A percentile compares a stretch with the other conserved stretches of the same genome.
Conservation (phyloP, 352 stramenopile species). For the Phytophthora boehmeriae region DNA sequence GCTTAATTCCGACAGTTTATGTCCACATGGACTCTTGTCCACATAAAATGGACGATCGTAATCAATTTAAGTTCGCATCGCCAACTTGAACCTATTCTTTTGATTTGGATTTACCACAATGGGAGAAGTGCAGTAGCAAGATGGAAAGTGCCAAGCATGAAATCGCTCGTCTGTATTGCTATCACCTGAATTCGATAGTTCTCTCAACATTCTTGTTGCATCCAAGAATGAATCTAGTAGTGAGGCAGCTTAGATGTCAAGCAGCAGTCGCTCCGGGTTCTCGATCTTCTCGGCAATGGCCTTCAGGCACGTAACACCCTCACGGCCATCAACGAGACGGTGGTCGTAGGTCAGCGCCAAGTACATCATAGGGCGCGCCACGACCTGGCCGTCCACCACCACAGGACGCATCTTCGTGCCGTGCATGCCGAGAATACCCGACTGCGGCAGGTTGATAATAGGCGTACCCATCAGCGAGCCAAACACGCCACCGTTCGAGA, state of each 20-base stretch:
- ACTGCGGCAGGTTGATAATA: slow-evolving; percentile 99
- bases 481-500: slow-evolving; percentile 95
- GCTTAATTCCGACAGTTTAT: not conserved
- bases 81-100: not conserved
- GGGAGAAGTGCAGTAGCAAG: too few relatives aligned
- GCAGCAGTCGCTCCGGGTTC: slow-evolving; percentile 94
- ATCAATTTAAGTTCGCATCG: not conserved
- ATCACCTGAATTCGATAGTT: not conserved
- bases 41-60: not conserved
- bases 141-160: too few relatives aligned
- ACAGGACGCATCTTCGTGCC: slow-evolving; percentile 97
- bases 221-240: not conserved
- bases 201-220: not conserved
- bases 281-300: slow-evolving; percentile 98
- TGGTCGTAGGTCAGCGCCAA: slow-evolving; percentile 99
- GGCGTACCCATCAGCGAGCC: slow-evolving; percentile 97
- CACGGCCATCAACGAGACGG: slow-evolving; percentile 97
- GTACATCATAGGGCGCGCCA: slow-evolving; percentile 99
- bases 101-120: too few relatives aligned
- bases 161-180: too few relatives aligned
- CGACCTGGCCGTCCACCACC: slow-evolving; percentile 94
- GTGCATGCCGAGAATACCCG: slow-evolving; percentile 99
- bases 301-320: slow-evolving; percentile 99
- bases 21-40: not conserved
- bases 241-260: slow-evolving; percentile 90